Percentiles rank a stretch among this genome's conserved stretches.
Conservation (phyloP, 495 filamentous ascomycete genomes). For the Lasiosphaeria ovina region DNA sequence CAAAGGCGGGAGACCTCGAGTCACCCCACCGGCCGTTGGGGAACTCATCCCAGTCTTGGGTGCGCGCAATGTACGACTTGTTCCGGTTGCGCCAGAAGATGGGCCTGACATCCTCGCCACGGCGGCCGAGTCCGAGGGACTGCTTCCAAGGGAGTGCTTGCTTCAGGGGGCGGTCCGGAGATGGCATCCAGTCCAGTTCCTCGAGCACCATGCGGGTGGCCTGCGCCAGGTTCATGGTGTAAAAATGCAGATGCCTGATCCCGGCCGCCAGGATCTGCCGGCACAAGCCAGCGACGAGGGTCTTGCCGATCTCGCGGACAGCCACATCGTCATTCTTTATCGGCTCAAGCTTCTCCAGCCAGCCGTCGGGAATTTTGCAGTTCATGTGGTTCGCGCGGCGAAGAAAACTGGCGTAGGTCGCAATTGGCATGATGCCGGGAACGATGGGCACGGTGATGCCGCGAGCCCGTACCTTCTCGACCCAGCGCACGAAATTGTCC, state of each 20-base stretch:
- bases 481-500: slow-evolving; percentile 91
- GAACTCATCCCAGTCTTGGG: slow-evolving; percentile 99
- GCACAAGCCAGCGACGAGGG: slow-evolving; percentile 89
- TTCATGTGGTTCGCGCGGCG: slow-evolving; percentile 87
- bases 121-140: slow-evolving; percentile 81
- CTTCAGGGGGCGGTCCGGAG: slow-evolving; percentile 70
- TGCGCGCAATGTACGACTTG: slow-evolving; percentile 89
- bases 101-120: slow-evolving; percentile 93
- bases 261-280: slow-evolving; percentile 75
- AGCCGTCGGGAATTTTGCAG: slow-evolving; percentile 72
- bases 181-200: slow-evolving; percentile 77
- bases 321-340: slow-evolving; percentile 95
- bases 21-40: slow-evolving; percentile 99
- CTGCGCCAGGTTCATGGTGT: slow-evolving; percentile 98
- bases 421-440: slow-evolving; percentile 98
- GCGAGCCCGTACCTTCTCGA: slow-evolving; percentile 73
- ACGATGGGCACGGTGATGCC: slow-evolving; percentile 91
- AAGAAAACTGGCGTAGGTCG: slow-evolving; percentile 88
- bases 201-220: slow-evolving; percentile 92
- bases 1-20: slow-evolving; percentile 93
- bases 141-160: slow-evolving; percentile 92
- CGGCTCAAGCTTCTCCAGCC: slow-evolving; percentile 80
- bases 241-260: slow-evolving; percentile 92
- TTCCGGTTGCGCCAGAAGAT: slow-evolving; percentile 99
- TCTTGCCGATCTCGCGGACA: slow-evolving; percentile 87